Percentiles rank a stretch among this genome's conserved stretches.
phyloP scores from a whole-genome alignment of 108 stramenopile species.

The Craspedostauros australis region DNA sequence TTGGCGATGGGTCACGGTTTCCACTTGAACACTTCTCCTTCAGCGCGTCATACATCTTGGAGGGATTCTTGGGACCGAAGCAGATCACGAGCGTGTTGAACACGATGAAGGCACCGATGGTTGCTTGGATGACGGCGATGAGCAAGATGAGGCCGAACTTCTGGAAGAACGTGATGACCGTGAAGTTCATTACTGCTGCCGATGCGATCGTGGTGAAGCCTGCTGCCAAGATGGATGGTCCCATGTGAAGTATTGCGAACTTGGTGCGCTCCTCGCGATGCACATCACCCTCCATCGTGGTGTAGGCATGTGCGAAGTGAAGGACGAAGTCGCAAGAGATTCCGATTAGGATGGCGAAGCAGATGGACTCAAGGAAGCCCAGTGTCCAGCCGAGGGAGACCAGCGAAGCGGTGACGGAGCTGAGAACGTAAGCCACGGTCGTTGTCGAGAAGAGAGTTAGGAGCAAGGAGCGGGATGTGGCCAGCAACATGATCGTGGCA shows the following conservation, averaged over 20 bases:
- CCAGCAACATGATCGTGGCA: slow-evolving; percentile 33
- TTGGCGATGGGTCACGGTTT: too few species aligned
- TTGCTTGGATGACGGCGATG: slow-evolving; percentile 41
- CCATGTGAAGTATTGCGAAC: slow-evolving; percentile 42
- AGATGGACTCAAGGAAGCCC: slow-evolving; percentile 41
- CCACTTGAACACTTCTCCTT: too few species aligned
- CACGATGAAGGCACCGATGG: slow-evolving; percentile 41
- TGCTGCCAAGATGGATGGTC: slow-evolving; percentile 45
- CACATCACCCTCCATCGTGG: slow-evolving; percentile 21
- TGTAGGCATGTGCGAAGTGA: slow-evolving; percentile 49
- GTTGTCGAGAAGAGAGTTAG: slow-evolving; percentile 34
- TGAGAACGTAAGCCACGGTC: slow-evolving; percentile 40
- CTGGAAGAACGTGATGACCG: slow-evolving; percentile 32
- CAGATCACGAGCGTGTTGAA: slow-evolving; percentile 31
- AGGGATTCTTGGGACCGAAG: slow-evolving; percentile 38
- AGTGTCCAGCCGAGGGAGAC: slow-evolving; percentile 44
- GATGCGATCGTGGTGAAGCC: slow-evolving; percentile 40
- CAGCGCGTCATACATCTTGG: slow-evolving; percentile 6
- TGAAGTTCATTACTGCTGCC: slow-evolving; percentile 44
- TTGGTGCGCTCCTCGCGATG: slow-evolving; percentile 26
- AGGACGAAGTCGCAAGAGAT: slow-evolving; percentile 48
- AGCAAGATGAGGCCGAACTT: slow-evolving; percentile 49
- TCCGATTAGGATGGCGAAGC: slow-evolving; percentile 57
- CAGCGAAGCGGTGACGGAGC: slow-evolving; percentile 40
- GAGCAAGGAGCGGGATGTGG: slow-evolving; percentile 35